Evolutionary conservation across 1,284 basidiomycete species (phyloP).

Genomic region (Melampsora larici-populina): DNA sequence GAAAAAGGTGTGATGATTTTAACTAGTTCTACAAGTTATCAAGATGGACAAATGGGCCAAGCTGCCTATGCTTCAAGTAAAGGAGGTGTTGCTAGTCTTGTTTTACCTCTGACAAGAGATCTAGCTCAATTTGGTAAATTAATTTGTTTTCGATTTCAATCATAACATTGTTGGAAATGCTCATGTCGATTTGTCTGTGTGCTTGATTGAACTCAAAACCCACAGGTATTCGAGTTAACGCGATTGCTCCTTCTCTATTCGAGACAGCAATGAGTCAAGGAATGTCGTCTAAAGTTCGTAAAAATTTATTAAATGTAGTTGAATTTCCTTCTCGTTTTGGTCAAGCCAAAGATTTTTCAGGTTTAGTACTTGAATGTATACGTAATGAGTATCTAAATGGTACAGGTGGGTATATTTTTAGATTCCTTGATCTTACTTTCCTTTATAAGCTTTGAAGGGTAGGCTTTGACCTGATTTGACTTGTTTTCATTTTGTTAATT

Average conservation of each 20-base stretch:
- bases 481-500: constrained; percentile 45
- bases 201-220: background rate
- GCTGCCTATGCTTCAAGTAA: constrained; percentile 52
- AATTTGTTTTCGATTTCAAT: background rate
- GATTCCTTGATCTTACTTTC: background rate
- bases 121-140: constrained; percentile 52
- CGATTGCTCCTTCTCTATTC: constrained; percentile 52
- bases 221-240: constrained; percentile 47
- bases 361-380: constrained; percentile 32
- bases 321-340: constrained; percentile 41
- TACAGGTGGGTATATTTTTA: constrained; percentile 44
- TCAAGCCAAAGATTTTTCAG: constrained; percentile 35
- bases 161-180: background rate
- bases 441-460: background rate
- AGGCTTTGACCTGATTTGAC: background rate
- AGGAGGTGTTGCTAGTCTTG: constrained; percentile 52
- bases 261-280: constrained; percentile 53
- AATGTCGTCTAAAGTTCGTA: constrained; percentile 46
- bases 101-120: constrained; percentile 54
- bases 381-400: constrained; percentile 47
- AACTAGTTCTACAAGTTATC: constrained; percentile 51
- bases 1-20: constrained; percentile 55
- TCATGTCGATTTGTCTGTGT: background rate
- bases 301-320: constrained; percentile 37
- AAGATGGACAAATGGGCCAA: constrained; percentile 54